phyloP scores from a whole-genome alignment of 2,329 filamentous ascomycete genomes.

The Neoscytalidium dimidiatum region DNA sequence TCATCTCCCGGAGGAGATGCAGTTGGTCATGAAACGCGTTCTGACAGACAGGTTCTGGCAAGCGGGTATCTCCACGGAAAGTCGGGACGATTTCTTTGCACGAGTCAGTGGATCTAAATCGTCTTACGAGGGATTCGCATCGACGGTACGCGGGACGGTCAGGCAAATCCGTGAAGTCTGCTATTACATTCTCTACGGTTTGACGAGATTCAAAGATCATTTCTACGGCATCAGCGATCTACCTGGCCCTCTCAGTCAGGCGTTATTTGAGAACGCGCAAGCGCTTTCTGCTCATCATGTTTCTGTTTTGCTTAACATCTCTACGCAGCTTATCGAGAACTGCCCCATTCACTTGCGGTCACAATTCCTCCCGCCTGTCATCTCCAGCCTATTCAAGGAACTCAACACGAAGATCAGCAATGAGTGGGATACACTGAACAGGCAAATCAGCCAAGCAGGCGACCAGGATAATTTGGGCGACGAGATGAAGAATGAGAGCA shows the following conservation, averaged over 20 bases:
- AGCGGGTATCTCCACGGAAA: slow-evolving; percentile 92
- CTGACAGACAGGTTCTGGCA: slow-evolving; percentile 98
- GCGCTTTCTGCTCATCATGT: slow-evolving; percentile 89
- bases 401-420: slow-evolving; percentile 83
- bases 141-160: slow-evolving; percentile 85
- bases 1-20: slow-evolving; percentile 73
- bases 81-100: slow-evolving; percentile 94
- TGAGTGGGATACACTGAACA: slow-evolving; percentile 78
- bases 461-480: slow-evolving; percentile 78
- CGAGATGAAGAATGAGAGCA: slow-evolving; percentile 98
- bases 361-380: slow-evolving; percentile 81
- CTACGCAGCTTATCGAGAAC: slow-evolving; percentile 85
- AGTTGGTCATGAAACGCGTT: slow-evolving; percentile 74
- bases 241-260: slow-evolving; percentile 77
- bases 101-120: slow-evolving; percentile 84
- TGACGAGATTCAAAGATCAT: slow-evolving; percentile 81
- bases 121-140: slow-evolving; percentile 91
- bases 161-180: slow-evolving; percentile 88
- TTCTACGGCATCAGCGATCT: slow-evolving; percentile 92
- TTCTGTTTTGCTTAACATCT: slow-evolving; percentile 87
- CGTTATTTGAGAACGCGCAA: slow-evolving; percentile 79
- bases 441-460: slow-evolving; percentile 60
- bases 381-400: slow-evolving; percentile 79
- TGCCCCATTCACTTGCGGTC: slow-evolving; percentile 78
- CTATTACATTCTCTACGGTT: slow-evolving; percentile 91